Conservation (phyloP, 2,329 filamentous ascomycete genomes). For the Sporothrix pseudoabietina region DNA sequence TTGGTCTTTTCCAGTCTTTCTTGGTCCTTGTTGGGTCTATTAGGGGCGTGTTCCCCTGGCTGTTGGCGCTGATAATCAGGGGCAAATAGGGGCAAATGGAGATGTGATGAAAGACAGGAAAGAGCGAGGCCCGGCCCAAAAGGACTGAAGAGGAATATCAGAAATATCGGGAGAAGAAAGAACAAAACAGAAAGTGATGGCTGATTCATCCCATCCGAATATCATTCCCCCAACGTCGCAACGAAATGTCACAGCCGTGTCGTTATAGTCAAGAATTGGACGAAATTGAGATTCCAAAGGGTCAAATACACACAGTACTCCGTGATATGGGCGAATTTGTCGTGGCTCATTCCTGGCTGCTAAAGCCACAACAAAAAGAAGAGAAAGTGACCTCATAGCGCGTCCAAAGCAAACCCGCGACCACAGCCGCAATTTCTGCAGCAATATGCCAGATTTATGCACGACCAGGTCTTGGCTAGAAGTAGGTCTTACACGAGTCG, state of each 20-base stretch:
- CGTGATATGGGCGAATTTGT: neutral
- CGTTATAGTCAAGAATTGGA: neutral
- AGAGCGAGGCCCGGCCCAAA: neutral
- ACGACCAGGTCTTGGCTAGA: neutral
- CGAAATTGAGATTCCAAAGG: neutral
- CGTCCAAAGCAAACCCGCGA: neutral
- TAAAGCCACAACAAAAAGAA: neutral
- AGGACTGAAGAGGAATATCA: neutral
- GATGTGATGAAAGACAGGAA: conserved; percentile 15
- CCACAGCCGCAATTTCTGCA: conserved; percentile 1
- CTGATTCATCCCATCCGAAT: neutral
- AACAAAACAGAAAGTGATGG: neutral
- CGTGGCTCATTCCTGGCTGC: neutral
- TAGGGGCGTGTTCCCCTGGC: neutral
- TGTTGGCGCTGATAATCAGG: conserved; percentile 21
- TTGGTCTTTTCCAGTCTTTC: neutral
- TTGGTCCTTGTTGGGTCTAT: neutral
- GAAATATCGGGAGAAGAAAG: neutral
- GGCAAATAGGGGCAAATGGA: conserved; percentile 22
- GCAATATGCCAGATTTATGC: conserved; percentile 16
- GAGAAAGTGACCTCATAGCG: neutral
- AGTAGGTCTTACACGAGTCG: neutral
- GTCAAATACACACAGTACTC: no score
- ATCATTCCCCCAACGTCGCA: neutral
- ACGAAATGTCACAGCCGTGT: conserved; percentile 1